Percentiles rank a stretch among this genome's conserved stretches.
These are phyloP conservation scores for Clonostachys byssicola DNA, from an alignment of 2,329 filamentous ascomycete genomes.

Conservation along the genomic window DNA sequence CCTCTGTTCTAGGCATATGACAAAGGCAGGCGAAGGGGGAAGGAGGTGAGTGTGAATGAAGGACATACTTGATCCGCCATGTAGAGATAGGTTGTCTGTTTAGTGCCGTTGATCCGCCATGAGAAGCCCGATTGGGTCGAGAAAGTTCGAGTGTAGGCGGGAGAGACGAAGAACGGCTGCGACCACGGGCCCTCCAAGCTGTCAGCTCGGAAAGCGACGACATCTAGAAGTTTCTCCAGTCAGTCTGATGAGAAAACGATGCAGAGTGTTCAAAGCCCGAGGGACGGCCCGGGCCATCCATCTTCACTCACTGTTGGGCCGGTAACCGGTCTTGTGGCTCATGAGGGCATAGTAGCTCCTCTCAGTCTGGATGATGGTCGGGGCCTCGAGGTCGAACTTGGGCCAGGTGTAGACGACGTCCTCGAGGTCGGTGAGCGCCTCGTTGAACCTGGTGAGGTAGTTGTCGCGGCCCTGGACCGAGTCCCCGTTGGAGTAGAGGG, in stretches of 20 bases:
- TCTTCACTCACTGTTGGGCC: conserved; percentile 40
- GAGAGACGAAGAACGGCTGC: conserved; percentile 43
- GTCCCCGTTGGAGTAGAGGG: conserved; percentile 58
- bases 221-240: conserved; percentile 19
- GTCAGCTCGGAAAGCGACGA: conserved; percentile 50
- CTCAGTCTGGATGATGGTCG: conserved; percentile 56
- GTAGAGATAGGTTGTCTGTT: conserved; percentile 44
- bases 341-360: conserved; percentile 56
- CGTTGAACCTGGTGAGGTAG: conserved; percentile 50
- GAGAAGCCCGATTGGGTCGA: conserved; percentile 48
- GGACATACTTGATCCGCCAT: conserved; percentile 31
- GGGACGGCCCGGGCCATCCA: conserved; percentile 2
- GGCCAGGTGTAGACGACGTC: conserved; percentile 49
- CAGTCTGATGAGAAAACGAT: neutral
- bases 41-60: conserved; percentile 1
- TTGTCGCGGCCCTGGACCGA: conserved; percentile 49
- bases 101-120: conserved; percentile 39
- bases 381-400: conserved; percentile 57
- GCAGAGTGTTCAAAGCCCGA: neutral
- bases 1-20: neutral
- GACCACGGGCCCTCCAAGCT: conserved; percentile 44
- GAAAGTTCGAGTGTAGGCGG: conserved; percentile 43
- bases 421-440: conserved; percentile 44
- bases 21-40: neutral
- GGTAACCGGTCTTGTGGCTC: conserved; percentile 60